Evolutionary conservation across 768 basidiomycete genomes (phyloP).

Genomic region (Cystobasidium tubakii): DNA sequence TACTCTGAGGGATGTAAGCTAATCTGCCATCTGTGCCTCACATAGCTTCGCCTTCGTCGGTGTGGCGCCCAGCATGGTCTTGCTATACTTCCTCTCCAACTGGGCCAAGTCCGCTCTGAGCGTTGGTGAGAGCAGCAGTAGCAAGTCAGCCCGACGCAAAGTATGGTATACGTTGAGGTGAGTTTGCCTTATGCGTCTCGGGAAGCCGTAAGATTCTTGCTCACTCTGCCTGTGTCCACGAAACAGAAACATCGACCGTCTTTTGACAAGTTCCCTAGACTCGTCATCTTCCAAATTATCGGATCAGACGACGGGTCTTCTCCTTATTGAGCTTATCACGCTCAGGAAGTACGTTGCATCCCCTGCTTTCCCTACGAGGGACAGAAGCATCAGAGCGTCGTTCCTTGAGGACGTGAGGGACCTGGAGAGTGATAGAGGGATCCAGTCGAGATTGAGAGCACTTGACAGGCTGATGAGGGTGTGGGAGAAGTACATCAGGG

Average conservation of each 20-base stretch:
- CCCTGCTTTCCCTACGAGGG: slow-evolving; percentile 51
- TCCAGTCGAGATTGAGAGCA: slow-evolving; percentile 3
- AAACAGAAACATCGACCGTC: slow-evolving; percentile 62
- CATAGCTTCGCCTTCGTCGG: slow-evolving; percentile 81
- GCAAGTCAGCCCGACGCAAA: slow-evolving; percentile 59
- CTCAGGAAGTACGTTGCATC: slow-evolving; percentile 66
- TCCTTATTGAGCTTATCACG: slow-evolving; percentile 65
- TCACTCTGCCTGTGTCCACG: too few relatives aligned
- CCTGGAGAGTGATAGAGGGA: slow-evolving; percentile 33
- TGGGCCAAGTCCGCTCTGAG: slow-evolving; percentile 57
- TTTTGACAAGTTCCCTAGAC: slow-evolving; percentile 57
- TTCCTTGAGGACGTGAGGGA: slow-evolving; percentile 81
- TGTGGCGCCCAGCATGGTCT: slow-evolving; percentile 76
- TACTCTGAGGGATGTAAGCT: too few relatives aligned
- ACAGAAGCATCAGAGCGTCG: slow-evolving; percentile 58
- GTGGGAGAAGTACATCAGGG: slow-evolving; percentile 16
- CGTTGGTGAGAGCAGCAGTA: slow-evolving; percentile 55
- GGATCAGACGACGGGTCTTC: slow-evolving; percentile 61
- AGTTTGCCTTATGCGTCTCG: slow-evolving; percentile 38
- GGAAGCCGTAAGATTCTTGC: not conserved
- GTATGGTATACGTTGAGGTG: slow-evolving; percentile 67
- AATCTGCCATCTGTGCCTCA: too few relatives aligned
- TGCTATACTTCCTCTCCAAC: slow-evolving; percentile 65
- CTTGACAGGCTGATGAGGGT: slow-evolving; percentile 6
- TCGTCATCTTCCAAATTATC: slow-evolving; percentile 34